Evolutionary conservation across 2,329 filamentous ascomycete species (phyloP), one percentile per base, ranked within the genome.

Genomic region (Neonectria faginata): DNA sequence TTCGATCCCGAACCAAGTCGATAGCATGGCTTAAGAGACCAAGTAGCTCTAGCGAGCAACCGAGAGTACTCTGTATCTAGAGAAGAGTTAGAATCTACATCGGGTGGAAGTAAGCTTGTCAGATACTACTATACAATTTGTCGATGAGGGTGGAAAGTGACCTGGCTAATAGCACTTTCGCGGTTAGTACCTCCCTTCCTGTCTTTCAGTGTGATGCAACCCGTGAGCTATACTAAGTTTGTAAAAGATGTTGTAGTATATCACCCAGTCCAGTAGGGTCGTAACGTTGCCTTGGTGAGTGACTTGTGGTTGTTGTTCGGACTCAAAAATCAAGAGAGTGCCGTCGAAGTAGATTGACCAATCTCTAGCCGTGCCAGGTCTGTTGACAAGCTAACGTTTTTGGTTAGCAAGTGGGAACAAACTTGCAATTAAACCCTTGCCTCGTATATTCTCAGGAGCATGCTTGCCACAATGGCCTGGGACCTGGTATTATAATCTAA

Each of bases 301-400:
- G 20, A 14, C 25, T 7, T 29, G 44, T 10, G 44, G 20, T 3
- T 41, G 20, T 10, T 57, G 27, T 11, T 29, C 39, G 0, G 53
- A 31, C 29, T 52, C 60, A 20, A 56, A 62, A 31, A 62, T 62
- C 45, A 62, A 45, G 16, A 57, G 53, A 10, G 53, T 57, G 9
- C 60, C 60, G 31, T 53, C 45, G 16, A 62, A 62, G 29, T 62
- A 62, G 8, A 45, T 47, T 51, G 60, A 62, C 60, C 60, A 62
- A 36, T 62, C 60, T 16, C 31, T 36, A 1, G 14, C 16, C 5
- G 25, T 39, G 10, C 16, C 20, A 6, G 44, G 14, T 7, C 25
- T 31, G 16, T 48, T 42, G 16, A 57, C 60, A 29, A 47, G 41
- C 60, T 62, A 25, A 5, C 5, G 7, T 20, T 14, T 3, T 11